Evolutionary conservation across 2,329 filamentous ascomycete species (phyloP).

Genomic region (Beauveria sp.): DNA sequence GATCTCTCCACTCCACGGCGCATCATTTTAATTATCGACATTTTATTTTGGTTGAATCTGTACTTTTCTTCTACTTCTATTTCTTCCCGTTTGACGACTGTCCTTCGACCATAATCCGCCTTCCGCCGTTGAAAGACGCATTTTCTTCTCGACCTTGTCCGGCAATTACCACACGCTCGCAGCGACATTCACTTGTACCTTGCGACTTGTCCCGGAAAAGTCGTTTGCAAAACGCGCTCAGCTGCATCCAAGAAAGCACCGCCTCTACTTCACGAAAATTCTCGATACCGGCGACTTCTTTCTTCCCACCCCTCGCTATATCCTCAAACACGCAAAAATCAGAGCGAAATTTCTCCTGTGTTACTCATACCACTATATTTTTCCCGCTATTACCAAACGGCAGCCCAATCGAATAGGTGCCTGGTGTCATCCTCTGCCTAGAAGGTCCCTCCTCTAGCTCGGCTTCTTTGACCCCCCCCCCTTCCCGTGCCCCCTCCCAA

Average conservation of each 20-base stretch:
- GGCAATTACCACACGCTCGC: slow-evolving; percentile 20
- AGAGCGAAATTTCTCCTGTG: neutral
- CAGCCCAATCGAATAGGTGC: slow-evolving; percentile 8
- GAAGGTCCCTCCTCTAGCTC: neutral
- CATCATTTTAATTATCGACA: slow-evolving; percentile 11
- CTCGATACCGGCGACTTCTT: neutral
- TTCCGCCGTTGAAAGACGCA: neutral
- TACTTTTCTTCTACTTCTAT: slow-evolving; percentile 11
- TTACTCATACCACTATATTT: slow-evolving; percentile 3
- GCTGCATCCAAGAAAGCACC: neutral
- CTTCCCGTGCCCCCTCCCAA: neutral
- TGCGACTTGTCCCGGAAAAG: slow-evolving; percentile 24
- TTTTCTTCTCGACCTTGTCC: slow-evolving; percentile 14
- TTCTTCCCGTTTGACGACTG: slow-evolving; percentile 11
- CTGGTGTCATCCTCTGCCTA: slow-evolving; percentile 5
- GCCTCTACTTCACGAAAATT: neutral
- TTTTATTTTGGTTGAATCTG: slow-evolving; percentile 16
- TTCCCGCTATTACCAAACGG: neutral
- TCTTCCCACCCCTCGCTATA: neutral
- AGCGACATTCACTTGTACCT: slow-evolving; percentile 47
- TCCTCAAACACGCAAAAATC: neutral
- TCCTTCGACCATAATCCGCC: slow-evolving; percentile 12
- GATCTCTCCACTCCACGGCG: slow-evolving; percentile 32
- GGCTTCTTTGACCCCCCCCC: neutral
- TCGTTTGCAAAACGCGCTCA: neutral